A percentile compares a stretch with the other conserved stretches of the same genome.
These are phyloP conservation scores for Penicillium sp. DNA, from an alignment of 2,329 filamentous ascomycete genomes.

Conservation along the genomic window DNA sequence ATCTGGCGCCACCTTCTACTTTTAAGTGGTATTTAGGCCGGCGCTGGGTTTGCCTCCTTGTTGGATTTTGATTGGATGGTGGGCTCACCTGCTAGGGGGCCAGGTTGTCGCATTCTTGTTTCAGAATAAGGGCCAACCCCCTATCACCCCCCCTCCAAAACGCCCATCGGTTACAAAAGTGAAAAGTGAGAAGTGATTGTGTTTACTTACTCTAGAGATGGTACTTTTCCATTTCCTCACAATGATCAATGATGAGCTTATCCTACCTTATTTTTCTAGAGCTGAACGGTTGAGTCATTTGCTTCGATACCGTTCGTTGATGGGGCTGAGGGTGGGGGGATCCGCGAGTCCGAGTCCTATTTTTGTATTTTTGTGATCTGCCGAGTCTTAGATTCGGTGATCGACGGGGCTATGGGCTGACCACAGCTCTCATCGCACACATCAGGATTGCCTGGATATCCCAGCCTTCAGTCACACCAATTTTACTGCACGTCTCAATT, in stretches of 20 bases:
- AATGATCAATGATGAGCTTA: not conserved
- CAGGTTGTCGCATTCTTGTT: not conserved
- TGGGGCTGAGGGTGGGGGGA: not conserved
- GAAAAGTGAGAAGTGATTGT: too few species aligned
- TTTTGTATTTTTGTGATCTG: constrained; percentile 3
- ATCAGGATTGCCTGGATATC: not conserved
- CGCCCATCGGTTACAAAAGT: too few species aligned
- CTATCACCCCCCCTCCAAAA: not conserved
- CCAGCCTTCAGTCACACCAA: not conserved
- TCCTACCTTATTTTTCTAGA: not conserved
- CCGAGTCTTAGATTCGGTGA: not conserved
- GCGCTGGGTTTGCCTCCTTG: not conserved
- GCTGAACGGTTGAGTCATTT: not conserved
- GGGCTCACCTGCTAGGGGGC: not conserved
- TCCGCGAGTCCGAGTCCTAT: not conserved
- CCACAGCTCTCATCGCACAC: not conserved
- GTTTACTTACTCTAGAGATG: too few species aligned
- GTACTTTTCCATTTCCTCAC: not conserved
- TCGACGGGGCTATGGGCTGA: constrained; percentile 1
- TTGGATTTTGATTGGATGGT: not conserved
- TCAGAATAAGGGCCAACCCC: constrained; percentile 1
- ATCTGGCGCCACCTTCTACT: not conserved
- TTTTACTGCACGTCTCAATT: not conserved
- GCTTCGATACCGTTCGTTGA: not conserved
- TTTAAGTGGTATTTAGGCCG: not conserved